Percentiles rank a stretch among this genome's conserved stretches.
phyloP scores from a whole-genome alignment of 306 rosid genomes.

The Gastrolobium villosum region DNA sequence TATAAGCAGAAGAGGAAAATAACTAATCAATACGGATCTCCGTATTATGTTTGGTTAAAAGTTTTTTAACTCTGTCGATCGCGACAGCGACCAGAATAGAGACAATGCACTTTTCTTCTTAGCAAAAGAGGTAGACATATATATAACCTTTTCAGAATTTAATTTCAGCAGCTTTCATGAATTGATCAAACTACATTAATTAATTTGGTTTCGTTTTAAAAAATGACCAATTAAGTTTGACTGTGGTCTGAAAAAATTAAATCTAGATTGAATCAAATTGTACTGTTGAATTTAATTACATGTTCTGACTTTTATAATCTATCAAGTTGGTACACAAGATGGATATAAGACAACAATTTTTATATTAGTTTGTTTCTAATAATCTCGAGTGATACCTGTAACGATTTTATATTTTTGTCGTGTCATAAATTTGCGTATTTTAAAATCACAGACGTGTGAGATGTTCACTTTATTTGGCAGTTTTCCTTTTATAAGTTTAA shows the following conservation, averaged over 20 bases:
- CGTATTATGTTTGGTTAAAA: conserved; percentile 20
- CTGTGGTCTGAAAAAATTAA: neutral
- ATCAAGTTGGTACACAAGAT: neutral
- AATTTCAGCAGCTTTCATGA: neutral
- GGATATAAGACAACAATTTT: neutral
- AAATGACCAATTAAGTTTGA: conserved; percentile 12
- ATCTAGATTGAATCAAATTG: neutral
- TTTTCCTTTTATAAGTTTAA: too few species aligned
- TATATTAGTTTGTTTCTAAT: neutral
- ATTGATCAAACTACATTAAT: conserved; percentile 12
- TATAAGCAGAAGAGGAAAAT: conserved; percentile 13
- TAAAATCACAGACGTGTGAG: too few species aligned
- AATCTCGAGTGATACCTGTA: neutral
- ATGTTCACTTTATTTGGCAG: too few species aligned
- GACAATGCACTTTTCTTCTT: neutral
- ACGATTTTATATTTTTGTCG: neutral
- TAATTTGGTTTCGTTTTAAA: neutral
- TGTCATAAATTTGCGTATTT: neutral
- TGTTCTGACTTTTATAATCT: conserved; percentile 2
- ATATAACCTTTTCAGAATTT: too few species aligned
- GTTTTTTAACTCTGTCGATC: neutral
- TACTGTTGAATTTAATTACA: neutral
- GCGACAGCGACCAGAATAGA: neutral
- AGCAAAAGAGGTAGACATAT: conserved; percentile 11
- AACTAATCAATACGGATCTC: conserved; percentile 7